Evolutionary conservation across 1,284 basidiomycete species (phyloP).

Genomic region (Rhodofomes roseus): DNA sequence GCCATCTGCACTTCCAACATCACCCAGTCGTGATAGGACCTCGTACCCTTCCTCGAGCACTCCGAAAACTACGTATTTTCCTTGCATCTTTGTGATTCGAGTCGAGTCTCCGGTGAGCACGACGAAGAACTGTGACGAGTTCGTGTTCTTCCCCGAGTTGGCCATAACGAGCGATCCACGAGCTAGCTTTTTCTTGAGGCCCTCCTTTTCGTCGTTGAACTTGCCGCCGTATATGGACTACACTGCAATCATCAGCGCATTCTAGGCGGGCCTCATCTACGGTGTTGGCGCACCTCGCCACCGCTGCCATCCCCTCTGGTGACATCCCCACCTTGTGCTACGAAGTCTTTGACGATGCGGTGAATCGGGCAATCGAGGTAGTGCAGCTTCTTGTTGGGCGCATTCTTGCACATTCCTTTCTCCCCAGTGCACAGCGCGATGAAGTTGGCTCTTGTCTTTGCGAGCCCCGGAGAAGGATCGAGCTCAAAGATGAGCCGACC

Average conservation of each 20-base stretch:
- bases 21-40: conserved; percentile 35
- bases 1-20: conserved; percentile 32
- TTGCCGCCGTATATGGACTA: conserved; percentile 47
- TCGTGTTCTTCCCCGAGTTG: conserved; percentile 42
- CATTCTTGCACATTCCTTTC: conserved; percentile 42
- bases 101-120: conserved; percentile 39
- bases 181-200: conserved; percentile 36
- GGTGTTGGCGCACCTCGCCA: conserved; percentile 36
- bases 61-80: conserved; percentile 47
- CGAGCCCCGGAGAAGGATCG: conserved; percentile 33
- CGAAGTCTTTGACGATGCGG: conserved; percentile 42
- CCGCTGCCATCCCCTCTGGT: conserved; percentile 49
- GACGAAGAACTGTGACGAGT: conserved; percentile 49
- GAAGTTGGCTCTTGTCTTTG: conserved; percentile 46
- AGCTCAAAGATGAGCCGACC: conserved; percentile 39
- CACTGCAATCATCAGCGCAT: background rate
- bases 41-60: conserved; percentile 32
- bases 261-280: background rate
- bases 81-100: conserved; percentile 39
- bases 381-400: conserved; percentile 42
- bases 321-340: conserved; percentile 48
- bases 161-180: conserved; percentile 47
- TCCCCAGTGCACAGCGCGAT: conserved; percentile 45
- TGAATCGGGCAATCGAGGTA: conserved; percentile 42
- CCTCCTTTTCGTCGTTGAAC: conserved; percentile 47